Evolutionary conservation across 2,329 filamentous ascomycete genomes (phyloP).

Genomic region (Chrysoporthe austroafricana): DNA sequence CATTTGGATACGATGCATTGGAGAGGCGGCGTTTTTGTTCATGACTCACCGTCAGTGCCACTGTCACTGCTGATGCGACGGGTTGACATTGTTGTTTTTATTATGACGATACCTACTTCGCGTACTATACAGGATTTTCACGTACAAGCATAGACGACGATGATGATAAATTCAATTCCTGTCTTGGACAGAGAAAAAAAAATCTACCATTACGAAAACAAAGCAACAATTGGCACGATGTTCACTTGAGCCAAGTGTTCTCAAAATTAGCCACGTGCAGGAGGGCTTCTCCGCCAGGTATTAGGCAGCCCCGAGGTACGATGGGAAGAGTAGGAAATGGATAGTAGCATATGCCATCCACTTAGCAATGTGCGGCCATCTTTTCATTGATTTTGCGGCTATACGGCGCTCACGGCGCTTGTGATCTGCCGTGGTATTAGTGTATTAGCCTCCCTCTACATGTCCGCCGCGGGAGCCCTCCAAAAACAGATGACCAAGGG

Average conservation of each 20-base stretch:
- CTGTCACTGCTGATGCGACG: constrained; percentile 4
- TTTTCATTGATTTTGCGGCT: neutral
- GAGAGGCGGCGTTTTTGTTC: constrained; percentile 10
- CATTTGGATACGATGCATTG: constrained; percentile 6
- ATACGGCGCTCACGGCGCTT: neutral
- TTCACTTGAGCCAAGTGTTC: neutral
- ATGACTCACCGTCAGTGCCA: neutral
- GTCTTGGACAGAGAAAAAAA: neutral
- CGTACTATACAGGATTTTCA: neutral
- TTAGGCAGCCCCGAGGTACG: neutral
- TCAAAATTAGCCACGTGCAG: no score
- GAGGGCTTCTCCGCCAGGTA: neutral
- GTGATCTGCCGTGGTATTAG: neutral
- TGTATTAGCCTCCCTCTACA: constrained; percentile 32
- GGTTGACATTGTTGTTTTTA: constrained; percentile 2
- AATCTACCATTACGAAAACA: neutral
- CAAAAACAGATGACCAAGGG: neutral
- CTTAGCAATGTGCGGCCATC: neutral
- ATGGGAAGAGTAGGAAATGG: neutral
- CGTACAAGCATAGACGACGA: neutral
- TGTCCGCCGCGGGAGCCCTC: neutral
- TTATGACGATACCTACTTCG: constrained; percentile 9
- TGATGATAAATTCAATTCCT: neutral
- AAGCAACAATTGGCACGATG: neutral
- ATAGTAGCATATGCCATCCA: neutral